phyloP scores from a whole-genome alignment of 805 yeast species.

The Tetrapisispora namnaoensis region DNA sequence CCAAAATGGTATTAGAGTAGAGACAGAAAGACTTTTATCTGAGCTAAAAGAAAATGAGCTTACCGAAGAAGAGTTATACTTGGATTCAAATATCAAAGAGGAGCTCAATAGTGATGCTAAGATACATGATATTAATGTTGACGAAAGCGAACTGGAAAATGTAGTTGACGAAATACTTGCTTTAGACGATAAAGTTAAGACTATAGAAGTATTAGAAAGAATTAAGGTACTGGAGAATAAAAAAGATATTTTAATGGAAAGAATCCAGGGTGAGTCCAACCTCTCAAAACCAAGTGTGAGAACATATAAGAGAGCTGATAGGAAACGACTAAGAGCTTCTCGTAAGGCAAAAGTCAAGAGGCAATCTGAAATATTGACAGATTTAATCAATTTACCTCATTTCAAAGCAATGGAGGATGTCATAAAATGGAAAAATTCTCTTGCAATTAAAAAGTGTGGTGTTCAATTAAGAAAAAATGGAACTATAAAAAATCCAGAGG shows the following conservation, averaged over 20 bases:
- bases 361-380: slow-evolving; percentile 20
- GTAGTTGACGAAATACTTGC: slow-evolving; percentile 32
- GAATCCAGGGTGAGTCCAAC: slow-evolving; percentile 10
- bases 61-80: slow-evolving; percentile 26
- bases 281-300: slow-evolving; percentile 15
- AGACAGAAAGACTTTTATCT: slow-evolving; percentile 34
- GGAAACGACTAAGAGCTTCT: slow-evolving; percentile 11
- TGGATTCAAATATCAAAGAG: slow-evolving; percentile 4
- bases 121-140: slow-evolving; percentile 5
- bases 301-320: slow-evolving; percentile 17
- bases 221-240: slow-evolving; percentile 24
- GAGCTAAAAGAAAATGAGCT: slow-evolving; percentile 32
- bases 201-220: slow-evolving; percentile 16
- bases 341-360: slow-evolving; percentile 17
- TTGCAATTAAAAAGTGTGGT: slow-evolving; percentile 18
- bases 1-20: slow-evolving; percentile 34
- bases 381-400: slow-evolving; percentile 17
- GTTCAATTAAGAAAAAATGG: slow-evolving; percentile 21
- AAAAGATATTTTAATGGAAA: slow-evolving; percentile 17
- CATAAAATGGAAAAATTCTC: slow-evolving; percentile 20
- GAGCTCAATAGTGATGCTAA: slow-evolving; percentile 6
- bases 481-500: slow-evolving; percentile 20
- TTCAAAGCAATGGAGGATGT: slow-evolving; percentile 16
- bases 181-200: slow-evolving; percentile 28
- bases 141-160: slow-evolving; percentile 21